Conservation (phyloP, 2,329 filamentous ascomycete genomes). For the Penicillium sp. region DNA sequence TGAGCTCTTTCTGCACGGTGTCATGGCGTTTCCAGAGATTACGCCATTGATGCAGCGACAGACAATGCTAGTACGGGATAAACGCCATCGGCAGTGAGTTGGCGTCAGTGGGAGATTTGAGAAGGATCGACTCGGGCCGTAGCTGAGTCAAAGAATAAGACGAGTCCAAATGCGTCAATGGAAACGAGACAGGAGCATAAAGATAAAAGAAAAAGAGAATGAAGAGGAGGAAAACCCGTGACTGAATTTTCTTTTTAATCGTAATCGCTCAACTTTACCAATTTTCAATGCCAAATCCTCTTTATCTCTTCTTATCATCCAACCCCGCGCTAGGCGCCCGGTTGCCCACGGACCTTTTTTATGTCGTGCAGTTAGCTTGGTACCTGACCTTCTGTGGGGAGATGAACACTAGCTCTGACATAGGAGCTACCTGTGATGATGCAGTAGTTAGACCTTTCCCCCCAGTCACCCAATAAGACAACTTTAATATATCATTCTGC, state of each 20-base stretch:
- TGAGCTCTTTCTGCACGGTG: background rate
- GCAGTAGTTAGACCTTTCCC: background rate
- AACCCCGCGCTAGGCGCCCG: constrained; percentile 30
- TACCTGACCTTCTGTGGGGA: constrained; percentile 13
- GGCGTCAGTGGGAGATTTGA: constrained; percentile 15
- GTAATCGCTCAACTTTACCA: constrained; percentile 13
- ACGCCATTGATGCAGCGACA: constrained; percentile 22
- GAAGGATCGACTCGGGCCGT: background rate
- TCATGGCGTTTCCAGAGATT: constrained; percentile 9
- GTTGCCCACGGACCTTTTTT: constrained; percentile 13
- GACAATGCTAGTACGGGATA: background rate
- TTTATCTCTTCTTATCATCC: constrained; percentile 40
- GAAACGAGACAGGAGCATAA: background rate
- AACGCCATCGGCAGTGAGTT: constrained; percentile 2
- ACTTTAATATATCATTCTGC: background rate
- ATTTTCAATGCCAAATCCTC: constrained; percentile 25
- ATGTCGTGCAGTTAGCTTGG: constrained; percentile 13
- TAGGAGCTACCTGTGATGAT: background rate
- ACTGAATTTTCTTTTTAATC: background rate
- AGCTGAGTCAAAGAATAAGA: background rate
- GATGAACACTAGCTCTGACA: background rate
- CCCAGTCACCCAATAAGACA: background rate
- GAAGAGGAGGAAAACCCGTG: background rate
- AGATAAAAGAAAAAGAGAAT: background rate
- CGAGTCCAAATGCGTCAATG: background rate